Evolutionary conservation across 2,329 filamentous ascomycete genomes (phyloP), one percentile per base, ranked within the genome.

Genomic region (Fusarium multiceps): DNA sequence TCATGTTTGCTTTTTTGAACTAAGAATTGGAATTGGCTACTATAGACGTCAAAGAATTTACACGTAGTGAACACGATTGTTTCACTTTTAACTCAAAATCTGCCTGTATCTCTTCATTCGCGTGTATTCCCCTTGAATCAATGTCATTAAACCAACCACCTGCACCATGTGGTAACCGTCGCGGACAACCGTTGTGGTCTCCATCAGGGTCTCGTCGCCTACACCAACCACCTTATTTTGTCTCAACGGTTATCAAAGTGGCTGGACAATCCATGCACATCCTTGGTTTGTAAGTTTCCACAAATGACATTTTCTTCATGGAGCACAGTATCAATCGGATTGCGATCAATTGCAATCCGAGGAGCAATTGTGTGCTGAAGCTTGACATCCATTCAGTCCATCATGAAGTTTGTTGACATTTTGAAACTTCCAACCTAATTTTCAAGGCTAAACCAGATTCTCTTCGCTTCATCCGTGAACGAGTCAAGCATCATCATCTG

Each of bases 1-100:
- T 68, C 28, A 56, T 59, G 51, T 59, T 63, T 72, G 14, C n/a
- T 60, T 69, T 67, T 55, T 58, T 40, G 43, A 51, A 48, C 27
- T 18, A 53, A 55, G 56, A 27, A 54, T 43, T 46, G 42, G 54
- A 50, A 55, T 40, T 50, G 10, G 56, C 25, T 55, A 54, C 50
- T 28, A 71, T 57, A 68, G 67, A 71, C 28, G 42, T 42, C 46
- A 55, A 56, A 45, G 25, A 57, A 68, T 68, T 32, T 48, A 55
- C 45, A 59, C 12, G 46, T 23, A 34, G 30, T 53, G 42, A 47
- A 71, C 45, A 55, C 37, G 13, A 21, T 12, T 50, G 46, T 59
- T 56, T 37, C 49, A 58, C 51, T 30, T 23, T 53, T 21, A 13
- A 53, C 50, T 41, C 21, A 27, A 37, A 37, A 30, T 23, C n/a